A percentile compares a stretch with the other conserved stretches of the same genome.
phyloP scores from a whole-genome alignment of 2,329 filamentous ascomycete species.

The Paracorniculantispora psalliotae region DNA sequence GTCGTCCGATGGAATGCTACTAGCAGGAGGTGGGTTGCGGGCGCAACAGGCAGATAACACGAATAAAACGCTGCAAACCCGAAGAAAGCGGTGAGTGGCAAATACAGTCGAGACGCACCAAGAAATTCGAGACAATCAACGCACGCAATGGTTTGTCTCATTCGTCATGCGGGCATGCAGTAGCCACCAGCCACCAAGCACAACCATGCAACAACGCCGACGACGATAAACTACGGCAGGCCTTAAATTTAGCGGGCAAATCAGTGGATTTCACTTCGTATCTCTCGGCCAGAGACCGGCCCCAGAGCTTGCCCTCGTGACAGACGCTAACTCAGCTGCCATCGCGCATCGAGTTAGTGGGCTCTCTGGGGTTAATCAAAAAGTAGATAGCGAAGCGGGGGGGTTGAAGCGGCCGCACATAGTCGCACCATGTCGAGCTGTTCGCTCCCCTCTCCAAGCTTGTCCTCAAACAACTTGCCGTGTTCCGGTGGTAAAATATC shows the following conservation, averaged over 20 bases:
- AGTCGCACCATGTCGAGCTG: background rate
- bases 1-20: no score
- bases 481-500: no score
- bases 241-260: background rate
- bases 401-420: background rate
- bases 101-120: no score
- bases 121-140: no score
- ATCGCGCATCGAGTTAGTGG: conserved; percentile 8
- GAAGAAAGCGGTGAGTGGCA: no score
- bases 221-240: background rate
- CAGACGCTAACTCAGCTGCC: background rate
- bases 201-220: no score
- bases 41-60: no score
- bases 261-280: background rate
- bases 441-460: background rate
- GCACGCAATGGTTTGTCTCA: no score
- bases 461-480: background rate
- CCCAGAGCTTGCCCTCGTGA: background rate
- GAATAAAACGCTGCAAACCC: no score
- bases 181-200: no score
- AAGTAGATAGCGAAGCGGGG: background rate
- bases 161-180: no score
- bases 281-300: background rate
- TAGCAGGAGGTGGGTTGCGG: no score
- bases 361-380: background rate